Percentiles rank a stretch among this genome's conserved stretches.
Evolutionary conservation across 2,329 filamentous ascomycete genomes (phyloP).

Genomic region (Alternaria postmessia): DNA sequence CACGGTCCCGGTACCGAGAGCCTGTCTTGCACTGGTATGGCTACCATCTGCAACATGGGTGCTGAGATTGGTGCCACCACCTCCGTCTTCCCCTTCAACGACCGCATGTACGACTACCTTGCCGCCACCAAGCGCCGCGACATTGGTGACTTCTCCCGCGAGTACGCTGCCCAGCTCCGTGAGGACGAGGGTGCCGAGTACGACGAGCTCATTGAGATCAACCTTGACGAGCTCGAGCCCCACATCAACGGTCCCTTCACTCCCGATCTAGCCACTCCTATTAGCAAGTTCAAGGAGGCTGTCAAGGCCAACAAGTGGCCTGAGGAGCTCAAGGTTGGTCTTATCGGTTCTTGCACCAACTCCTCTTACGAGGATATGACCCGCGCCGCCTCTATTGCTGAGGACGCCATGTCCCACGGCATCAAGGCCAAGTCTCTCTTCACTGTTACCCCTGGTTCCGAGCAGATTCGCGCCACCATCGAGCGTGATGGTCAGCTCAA

Average conservation of each 20-base stretch:
- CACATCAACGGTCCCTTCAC: conserved; percentile 99
- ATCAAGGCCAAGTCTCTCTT: conserved; percentile 93
- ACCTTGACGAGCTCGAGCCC: conserved; percentile 92
- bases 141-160: conserved; percentile 88
- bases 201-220: conserved; percentile 95
- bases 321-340: conserved; percentile 91
- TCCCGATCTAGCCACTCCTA: conserved; percentile 94
- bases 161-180: conserved; percentile 84
- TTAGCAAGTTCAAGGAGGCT: conserved; percentile 95
- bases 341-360: conserved; percentile 99
- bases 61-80: conserved; percentile 82
- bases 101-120: conserved; percentile 97
- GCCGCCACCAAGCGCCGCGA: conserved; percentile 86
- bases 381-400: conserved; percentile 88
- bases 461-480: conserved; percentile 93
- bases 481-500: conserved; percentile 85
- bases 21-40: conserved; percentile 86
- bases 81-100: conserved; percentile 96
- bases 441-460: conserved; percentile 94
- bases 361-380: conserved; percentile 89
- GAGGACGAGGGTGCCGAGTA: conserved; percentile 93
- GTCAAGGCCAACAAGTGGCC: conserved; percentile 97
- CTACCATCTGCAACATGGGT: conserved; percentile 67
- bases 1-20: conserved; percentile 75
- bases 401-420: conserved; percentile 89